These are phyloP conservation scores for Pythium graminicola DNA, from an alignment of 352 stramenopile species.

Conservation along the genomic window DNA sequence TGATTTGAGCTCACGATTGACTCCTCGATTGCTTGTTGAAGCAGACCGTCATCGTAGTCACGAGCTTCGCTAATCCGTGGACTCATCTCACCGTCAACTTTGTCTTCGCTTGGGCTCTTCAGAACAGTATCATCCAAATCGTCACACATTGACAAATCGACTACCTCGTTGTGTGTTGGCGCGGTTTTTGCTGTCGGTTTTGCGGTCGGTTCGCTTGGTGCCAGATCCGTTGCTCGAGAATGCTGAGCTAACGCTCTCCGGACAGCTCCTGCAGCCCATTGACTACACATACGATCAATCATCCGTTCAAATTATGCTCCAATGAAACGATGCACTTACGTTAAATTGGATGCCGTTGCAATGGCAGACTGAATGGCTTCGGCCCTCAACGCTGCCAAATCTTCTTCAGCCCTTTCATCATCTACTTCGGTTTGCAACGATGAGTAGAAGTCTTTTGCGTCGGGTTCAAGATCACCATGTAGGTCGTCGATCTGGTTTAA, in stretches of 20 bases:
- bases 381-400: constrained; percentile 50
- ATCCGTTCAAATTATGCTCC: no score
- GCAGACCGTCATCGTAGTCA: constrained; percentile 12
- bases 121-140: neutral
- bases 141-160: constrained; percentile 11
- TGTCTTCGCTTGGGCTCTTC: neutral
- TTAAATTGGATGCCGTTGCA: constrained; percentile 77
- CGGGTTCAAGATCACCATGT: constrained; percentile 27
- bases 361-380: constrained; percentile 76
- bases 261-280: constrained; percentile 80
- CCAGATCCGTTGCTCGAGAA: constrained; percentile 20
- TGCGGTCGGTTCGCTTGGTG: neutral
- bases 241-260: constrained; percentile 63
- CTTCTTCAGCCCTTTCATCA: constrained; percentile 58
- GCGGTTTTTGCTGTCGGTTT: neutral
- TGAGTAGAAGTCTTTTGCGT: constrained; percentile 35
- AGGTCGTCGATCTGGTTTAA: constrained; percentile 12
- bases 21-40: constrained; percentile 21
- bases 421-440: constrained; percentile 65
- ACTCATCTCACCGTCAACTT: neutral
- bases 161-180: neutral
- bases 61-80: neutral
- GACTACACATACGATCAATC: constrained; percentile 28
- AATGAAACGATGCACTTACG: no score
- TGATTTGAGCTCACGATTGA: constrained; percentile 14